These are phyloP conservation scores for Excoecaria cochinchinensis DNA, from an alignment of 345 rosid genomes.

Conservation along the genomic window DNA sequence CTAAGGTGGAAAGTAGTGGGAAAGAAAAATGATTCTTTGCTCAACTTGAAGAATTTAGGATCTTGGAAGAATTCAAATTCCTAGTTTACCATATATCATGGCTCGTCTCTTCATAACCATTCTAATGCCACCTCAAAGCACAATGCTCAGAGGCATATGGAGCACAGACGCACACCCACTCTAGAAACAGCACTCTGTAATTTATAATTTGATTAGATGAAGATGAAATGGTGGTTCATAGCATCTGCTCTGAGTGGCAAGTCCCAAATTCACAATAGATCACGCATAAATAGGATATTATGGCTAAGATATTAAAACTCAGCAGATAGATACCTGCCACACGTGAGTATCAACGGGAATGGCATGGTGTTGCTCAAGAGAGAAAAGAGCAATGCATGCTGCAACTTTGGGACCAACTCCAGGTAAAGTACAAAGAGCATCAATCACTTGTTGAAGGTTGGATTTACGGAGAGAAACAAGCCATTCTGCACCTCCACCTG, in stretches of 20 bases:
- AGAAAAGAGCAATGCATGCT: constrained; percentile 87
- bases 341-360: constrained; percentile 96
- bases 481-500: constrained; percentile 80
- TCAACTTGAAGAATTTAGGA: not conserved
- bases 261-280: not conserved
- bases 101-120: not conserved
- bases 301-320: not conserved
- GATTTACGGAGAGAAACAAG: constrained; percentile 70
- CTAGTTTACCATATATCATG: not conserved
- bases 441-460: constrained; percentile 59
- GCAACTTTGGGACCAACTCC: constrained; percentile 97
- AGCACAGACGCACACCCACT: not conserved
- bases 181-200: not conserved
- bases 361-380: constrained; percentile 91
- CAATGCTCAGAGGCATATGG: not conserved
- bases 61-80: not conserved
- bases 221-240: not conserved
- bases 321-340: constrained; percentile 62
- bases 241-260: not conserved
- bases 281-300: not conserved
- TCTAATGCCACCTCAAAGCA: not conserved
- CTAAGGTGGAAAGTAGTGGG: too few relatives aligned
- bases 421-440: constrained; percentile 76
- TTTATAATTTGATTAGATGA: not conserved
- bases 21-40: too few relatives aligned